Evolutionary conservation across 345 rosid genomes (phyloP), one percentile per base, ranked within the genome.

Genomic region (Euphorbia tirucalli): DNA sequence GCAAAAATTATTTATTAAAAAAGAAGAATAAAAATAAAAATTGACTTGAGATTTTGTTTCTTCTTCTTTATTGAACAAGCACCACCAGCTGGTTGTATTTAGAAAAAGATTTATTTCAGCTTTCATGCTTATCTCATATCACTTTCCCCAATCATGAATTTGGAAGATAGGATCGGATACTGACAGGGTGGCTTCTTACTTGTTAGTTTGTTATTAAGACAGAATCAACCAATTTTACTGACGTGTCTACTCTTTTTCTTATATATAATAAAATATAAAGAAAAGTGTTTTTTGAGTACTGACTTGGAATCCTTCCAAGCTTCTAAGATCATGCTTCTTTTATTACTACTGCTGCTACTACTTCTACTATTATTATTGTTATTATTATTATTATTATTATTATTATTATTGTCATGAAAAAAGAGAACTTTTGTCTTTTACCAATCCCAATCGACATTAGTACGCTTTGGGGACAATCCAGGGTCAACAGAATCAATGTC

Each of bases 401-500:
- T 46, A 46, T 46, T 13, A 46, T 56, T 5, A 35, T 4, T 21
- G 75, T 60, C 75, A 61, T 66, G 7, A 69, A 75, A 59, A 75
- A 41, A 18, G 70, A 75, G 58, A 19, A 19, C 31, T 31, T 55
- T 79, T 82, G 81, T 82, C 85, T 30, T 73, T 25, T 73, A 72
- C 75, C 69, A 63, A 35, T 31, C 25, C 14, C 63, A 22, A 61
- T 15, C 11, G 21, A 49, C 72, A 69, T 10, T 7, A 7, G 11
- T 9, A 24, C 4, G 10, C 22, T 14, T 50, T 61, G 19, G 21
- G 11, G 64, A 46, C 66, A 71, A 14, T 1, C n/a, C 44, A 37
- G 52, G 71, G 49, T 56, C 71, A 27, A 60, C 71, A 56, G 78
- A 72, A 75, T 81, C 84, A 65, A 61, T 69, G 79, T 78, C 83